A percentile compares a stretch with the other conserved stretches of the same genome.
Conservation (phyloP, 1,139 yeast genomes). For the Yamadazyma triangularis region DNA sequence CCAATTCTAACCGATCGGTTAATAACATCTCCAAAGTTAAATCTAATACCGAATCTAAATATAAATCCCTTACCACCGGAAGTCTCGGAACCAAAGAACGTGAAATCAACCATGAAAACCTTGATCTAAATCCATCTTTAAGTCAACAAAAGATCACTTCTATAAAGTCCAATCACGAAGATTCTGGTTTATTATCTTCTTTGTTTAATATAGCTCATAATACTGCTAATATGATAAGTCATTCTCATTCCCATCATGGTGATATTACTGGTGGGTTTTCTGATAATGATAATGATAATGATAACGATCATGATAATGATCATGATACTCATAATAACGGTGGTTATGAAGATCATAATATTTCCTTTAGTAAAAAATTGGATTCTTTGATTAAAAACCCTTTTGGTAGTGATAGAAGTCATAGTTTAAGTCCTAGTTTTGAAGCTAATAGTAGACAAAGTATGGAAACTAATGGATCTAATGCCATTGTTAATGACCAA, state of each 20-base stretch:
- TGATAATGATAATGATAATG: background rate
- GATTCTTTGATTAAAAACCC: conserved; percentile 14
- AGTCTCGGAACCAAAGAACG: background rate
- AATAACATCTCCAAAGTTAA: background rate
- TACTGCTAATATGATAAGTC: conserved; percentile 7
- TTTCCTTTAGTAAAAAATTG: conserved; percentile 15
- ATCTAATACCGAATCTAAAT: background rate
- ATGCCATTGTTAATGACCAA: background rate
- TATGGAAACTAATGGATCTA: background rate
- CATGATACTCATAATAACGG: conserved; percentile 1
- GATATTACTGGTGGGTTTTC: no score
- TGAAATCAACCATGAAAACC: no score
- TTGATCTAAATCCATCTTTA: no score
- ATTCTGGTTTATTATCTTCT: conserved; percentile 19
- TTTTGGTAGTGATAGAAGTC: background rate
- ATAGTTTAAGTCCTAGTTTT: no score
- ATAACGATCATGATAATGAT: background rate
- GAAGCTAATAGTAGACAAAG: background rate
- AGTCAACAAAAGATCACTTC: conserved; percentile 2
- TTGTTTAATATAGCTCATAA: conserved; percentile 28
- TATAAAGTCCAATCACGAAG: conserved; percentile 9
- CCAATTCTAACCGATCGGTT: background rate
- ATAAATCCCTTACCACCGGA: background rate
- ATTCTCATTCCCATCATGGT: conserved; percentile 2
- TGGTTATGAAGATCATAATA: conserved; percentile 7